These are phyloP conservation scores for Cucurbita maxima DNA, from an alignment of 306 rosid genomes.

Conservation along the genomic window DNA sequence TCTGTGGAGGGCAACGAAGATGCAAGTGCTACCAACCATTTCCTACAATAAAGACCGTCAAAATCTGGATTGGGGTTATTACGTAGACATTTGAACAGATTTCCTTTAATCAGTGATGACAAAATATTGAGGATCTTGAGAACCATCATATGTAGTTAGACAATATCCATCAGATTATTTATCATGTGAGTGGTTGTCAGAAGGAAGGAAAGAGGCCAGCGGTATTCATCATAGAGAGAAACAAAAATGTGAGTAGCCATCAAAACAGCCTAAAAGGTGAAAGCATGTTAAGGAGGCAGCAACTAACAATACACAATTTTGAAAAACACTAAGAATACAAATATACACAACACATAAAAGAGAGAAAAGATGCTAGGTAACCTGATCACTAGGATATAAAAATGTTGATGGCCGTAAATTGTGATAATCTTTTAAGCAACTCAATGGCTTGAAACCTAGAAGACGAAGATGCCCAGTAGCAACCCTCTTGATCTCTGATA, in stretches of 20 bases:
- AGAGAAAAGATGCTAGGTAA: conserved; percentile 13
- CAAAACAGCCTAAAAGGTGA: background rate
- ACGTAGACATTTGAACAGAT: background rate
- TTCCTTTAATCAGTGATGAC: background rate
- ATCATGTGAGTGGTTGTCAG: background rate
- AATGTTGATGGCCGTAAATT: conserved; percentile 87
- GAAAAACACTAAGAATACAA: background rate
- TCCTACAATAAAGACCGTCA: conserved; percentile 38
- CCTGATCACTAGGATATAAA: conserved; percentile 79
- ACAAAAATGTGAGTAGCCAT: background rate
- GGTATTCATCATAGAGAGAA: background rate
- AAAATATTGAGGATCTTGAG: background rate
- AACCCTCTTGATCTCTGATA: conserved; percentile 60
- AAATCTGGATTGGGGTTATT: background rate
- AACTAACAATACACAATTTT: background rate
- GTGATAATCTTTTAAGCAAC: conserved; percentile 81
- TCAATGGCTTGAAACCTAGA: conserved; percentile 84
- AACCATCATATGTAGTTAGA: background rate
- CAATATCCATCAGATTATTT: background rate
- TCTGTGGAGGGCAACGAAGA: conserved; percentile 69
- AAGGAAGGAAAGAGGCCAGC: background rate
- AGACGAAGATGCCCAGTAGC: conserved; percentile 57
- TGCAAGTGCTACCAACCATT: conserved; percentile 48
- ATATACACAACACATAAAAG: background rate
- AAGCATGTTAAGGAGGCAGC: background rate